Percentiles rank a stretch among this genome's conserved stretches.
phyloP scores from a whole-genome alignment of 306 rosid species.

The Vigna mungo region DNA sequence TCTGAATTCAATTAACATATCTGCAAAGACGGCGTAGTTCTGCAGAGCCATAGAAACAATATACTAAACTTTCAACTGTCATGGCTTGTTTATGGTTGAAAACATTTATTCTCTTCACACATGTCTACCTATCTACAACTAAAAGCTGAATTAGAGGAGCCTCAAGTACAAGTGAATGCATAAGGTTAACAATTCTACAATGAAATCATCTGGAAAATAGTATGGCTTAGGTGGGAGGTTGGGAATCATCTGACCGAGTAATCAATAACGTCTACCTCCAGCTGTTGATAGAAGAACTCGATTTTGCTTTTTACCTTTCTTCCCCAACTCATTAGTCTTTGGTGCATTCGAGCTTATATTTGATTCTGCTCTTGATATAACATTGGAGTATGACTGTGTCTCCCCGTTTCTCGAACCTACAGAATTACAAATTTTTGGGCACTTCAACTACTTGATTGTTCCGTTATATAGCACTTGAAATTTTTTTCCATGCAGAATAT shows the following conservation, averaged over 20 bases:
- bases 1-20: too few species aligned
- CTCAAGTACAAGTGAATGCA: conserved; percentile 27
- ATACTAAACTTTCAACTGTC: not conserved
- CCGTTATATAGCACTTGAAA: not conserved
- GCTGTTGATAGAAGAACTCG: conserved; percentile 90
- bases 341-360: conserved; percentile 55
- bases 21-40: not conserved
- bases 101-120: conserved; percentile 36
- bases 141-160: not conserved
- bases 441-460: conserved; percentile 18
- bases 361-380: conserved; percentile 69
- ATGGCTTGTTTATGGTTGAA: conserved; percentile 2
- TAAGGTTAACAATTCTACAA: not conserved
- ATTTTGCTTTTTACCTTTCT: conserved; percentile 81
- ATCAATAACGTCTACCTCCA: conserved; percentile 90
- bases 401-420: conserved; percentile 62
- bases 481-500: conserved; percentile 27
- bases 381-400: conserved; percentile 70
- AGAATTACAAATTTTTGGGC: conserved; percentile 27
- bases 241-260: not conserved
- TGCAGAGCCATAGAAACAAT: not conserved
- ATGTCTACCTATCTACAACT: conserved; percentile 35
- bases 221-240: not conserved
- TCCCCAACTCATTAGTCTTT: conserved; percentile 73
- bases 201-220: not conserved